Evolutionary conservation across 352 stramenopile genomes (phyloP).

Genomic region (Globisporangium nagaii): DNA sequence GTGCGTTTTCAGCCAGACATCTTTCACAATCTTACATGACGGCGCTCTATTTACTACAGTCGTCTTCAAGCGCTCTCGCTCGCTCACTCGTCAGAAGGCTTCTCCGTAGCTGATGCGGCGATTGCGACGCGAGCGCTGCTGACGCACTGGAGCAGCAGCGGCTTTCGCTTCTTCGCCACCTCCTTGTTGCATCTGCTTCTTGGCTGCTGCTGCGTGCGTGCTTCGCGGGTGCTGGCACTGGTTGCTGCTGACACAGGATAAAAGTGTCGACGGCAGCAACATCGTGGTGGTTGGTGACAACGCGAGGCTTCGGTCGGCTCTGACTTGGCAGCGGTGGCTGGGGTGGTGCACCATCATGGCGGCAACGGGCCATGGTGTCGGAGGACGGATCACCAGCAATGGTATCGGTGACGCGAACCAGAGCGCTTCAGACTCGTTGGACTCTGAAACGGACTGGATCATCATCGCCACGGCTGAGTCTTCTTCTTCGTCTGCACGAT

Average conservation of each 20-base stretch:
- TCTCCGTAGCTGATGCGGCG: conserved; percentile 7
- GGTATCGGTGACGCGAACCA: no score
- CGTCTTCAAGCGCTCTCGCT: no score
- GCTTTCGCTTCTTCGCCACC: neutral
- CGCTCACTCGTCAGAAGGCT: neutral
- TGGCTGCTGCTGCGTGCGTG: neutral
- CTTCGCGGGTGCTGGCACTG: conserved; percentile 1
- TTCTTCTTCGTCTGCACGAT: neutral
- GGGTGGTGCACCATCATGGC: no score
- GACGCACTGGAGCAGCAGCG: neutral
- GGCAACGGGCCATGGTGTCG: no score
- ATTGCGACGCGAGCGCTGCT: neutral
- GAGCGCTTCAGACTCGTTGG: no score
- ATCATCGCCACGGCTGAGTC: neutral
- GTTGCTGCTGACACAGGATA: neutral
- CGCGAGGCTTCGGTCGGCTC: no score
- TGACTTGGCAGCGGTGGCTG: no score
- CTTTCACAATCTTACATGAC: no score
- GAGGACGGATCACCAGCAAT: no score
- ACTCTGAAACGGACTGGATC: no score
- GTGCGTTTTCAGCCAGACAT: no score
- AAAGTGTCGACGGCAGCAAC: neutral
- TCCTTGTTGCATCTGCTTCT: neutral
- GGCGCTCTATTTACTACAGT: no score
- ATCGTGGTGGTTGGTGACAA: neutral